Percentiles rank a stretch among this genome's conserved stretches.
phyloP scores from a whole-genome alignment of 768 basidiomycete species.

The Lactifluus echinatus region DNA sequence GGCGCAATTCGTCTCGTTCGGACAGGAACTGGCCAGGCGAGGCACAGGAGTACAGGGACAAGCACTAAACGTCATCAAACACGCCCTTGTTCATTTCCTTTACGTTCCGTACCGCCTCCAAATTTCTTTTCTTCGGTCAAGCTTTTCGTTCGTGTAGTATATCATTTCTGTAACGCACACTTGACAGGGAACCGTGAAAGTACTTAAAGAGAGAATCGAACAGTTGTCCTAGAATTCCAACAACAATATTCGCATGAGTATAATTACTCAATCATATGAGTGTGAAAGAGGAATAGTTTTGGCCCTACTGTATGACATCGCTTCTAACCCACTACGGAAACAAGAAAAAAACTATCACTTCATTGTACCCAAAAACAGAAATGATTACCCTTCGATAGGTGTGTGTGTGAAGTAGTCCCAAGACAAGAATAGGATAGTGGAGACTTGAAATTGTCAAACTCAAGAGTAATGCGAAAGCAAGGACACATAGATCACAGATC shows the following conservation, averaged over 20 bases:
- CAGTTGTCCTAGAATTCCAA: no score
- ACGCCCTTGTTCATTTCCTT: not conserved
- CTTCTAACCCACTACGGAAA: not conserved
- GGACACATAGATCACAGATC: conserved; percentile 4
- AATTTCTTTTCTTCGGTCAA: not conserved
- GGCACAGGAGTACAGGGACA: not conserved
- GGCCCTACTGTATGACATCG: not conserved
- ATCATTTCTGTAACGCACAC: not conserved
- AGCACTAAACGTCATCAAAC: not conserved
- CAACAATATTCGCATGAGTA: not conserved
- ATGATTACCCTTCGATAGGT: not conserved
- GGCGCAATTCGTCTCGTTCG: not conserved
- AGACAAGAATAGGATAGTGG: not conserved
- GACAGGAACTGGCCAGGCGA: not conserved
- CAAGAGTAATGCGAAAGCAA: not conserved
- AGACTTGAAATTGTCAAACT: not conserved
- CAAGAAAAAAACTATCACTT: not conserved
- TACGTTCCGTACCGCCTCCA: no score
- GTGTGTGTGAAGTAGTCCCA: not conserved
- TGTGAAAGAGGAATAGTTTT: not conserved
- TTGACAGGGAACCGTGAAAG: not conserved
- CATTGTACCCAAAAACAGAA: not conserved
- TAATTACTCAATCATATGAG: not conserved
- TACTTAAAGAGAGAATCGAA: not conserved
- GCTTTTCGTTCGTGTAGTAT: not conserved